Evolutionary conservation across 164 flowering plant genomes (phyloP).

Genomic region (Akebia trifoliata): DNA sequence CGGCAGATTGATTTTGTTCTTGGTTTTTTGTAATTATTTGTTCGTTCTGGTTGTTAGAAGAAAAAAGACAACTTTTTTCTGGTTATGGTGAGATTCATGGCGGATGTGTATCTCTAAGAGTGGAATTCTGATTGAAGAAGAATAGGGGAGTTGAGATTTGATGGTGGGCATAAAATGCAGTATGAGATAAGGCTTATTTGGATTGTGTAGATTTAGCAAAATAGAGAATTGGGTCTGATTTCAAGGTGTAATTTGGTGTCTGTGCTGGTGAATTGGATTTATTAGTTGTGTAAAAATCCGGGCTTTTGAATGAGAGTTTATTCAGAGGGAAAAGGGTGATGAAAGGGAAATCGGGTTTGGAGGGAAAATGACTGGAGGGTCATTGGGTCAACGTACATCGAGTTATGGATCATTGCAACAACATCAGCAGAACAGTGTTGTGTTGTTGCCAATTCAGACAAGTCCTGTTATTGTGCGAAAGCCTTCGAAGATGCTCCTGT

Average conservation of each 20-base stretch:
- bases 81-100: not conserved
- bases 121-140: not conserved
- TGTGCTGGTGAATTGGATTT: not conserved
- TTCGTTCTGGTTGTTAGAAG: not conserved
- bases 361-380: slow-evolving; percentile 78
- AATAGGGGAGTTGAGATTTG: not conserved
- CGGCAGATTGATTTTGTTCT: too few species aligned
- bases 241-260: slow-evolving; percentile 1
- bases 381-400: slow-evolving; percentile 65
- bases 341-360: slow-evolving; percentile 37
- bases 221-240: slow-evolving; percentile 2
- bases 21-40: too few species aligned
- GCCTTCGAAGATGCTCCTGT: slow-evolving; percentile 34
- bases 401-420: slow-evolving; percentile 73
- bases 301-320: slow-evolving; percentile 4
- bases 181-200: not conserved
- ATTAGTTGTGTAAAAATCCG: not conserved
- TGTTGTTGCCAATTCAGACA: slow-evolving; percentile 26
- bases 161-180: not conserved
- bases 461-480: slow-evolving; percentile 29
- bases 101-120: not conserved
- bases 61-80: not conserved
- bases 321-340: slow-evolving; percentile 31
- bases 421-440: slow-evolving; percentile 33
- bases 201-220: not conserved